These are phyloP conservation scores for Herpotrichia juniperi DNA, from an alignment of 2,329 filamentous ascomycete species.

Conservation along the genomic window DNA sequence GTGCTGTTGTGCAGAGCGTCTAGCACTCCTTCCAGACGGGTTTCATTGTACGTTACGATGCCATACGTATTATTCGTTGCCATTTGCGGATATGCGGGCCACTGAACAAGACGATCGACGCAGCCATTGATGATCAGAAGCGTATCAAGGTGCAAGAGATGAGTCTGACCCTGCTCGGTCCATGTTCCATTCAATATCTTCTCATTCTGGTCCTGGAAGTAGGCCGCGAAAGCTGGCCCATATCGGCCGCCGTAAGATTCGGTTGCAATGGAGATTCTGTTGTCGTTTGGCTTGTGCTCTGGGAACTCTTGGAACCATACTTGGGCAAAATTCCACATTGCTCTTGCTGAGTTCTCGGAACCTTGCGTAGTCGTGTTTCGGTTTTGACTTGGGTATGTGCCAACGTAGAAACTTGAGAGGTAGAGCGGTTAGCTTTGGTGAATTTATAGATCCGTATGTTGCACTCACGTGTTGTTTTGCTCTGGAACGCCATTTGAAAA, in stretches of 20 bases:
- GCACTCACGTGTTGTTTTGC: constrained; percentile 56
- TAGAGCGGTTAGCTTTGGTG: background rate
- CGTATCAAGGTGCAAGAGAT: constrained; percentile 54
- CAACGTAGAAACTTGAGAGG: constrained; percentile 48
- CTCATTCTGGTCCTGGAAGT: constrained; percentile 64
- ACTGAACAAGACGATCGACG: constrained; percentile 57
- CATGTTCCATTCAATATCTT: constrained; percentile 52
- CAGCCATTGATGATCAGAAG: constrained; percentile 64
- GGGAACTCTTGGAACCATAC: constrained; percentile 69
- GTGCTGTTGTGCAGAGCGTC: constrained; percentile 51
- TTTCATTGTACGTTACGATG: constrained; percentile 58
- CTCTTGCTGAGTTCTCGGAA: constrained; percentile 60
- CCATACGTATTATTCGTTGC: constrained; percentile 66
- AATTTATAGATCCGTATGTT: background rate
- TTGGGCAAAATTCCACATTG: constrained; percentile 65
- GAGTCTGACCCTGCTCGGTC: constrained; percentile 38
- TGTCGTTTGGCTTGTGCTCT: constrained; percentile 64
- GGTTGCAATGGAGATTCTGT: constrained; percentile 58
- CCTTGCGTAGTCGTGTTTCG: constrained; percentile 54
- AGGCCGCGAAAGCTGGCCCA: constrained; percentile 61
- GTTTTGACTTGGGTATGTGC: constrained; percentile 58
- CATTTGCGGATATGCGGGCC: constrained; percentile 56
- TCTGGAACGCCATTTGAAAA: constrained; percentile 43
- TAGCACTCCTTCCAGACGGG: constrained; percentile 53
- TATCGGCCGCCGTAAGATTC: constrained; percentile 64